Base-by-base conservation (phyloP, 1,284 basidiomycete species). In the Sutorius eximius region DNA sequence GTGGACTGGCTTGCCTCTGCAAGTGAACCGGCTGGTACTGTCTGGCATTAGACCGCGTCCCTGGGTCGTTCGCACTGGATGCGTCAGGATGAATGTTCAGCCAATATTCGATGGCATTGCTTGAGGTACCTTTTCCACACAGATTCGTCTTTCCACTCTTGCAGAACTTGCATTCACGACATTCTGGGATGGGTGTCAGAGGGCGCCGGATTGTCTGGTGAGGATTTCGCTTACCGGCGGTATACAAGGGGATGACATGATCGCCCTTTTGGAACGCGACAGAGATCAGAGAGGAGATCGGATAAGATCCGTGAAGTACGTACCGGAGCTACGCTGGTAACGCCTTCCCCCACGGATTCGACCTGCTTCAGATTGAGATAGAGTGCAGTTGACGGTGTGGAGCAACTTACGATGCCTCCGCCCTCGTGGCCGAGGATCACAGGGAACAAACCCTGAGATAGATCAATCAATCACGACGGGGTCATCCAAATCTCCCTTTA, bases 131-230 rank as follows among this genome's bases (percentile, higher is more conserved):
- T 77, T 86, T 83, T 56, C 92, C 89, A 69, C 94, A 97, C 43
- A 97, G 82, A 75, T 98, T 99, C 57, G 96, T 99, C 82, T 98
- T 99, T 59, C 96, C 97, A 55, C 92, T 95, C 77, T 89, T 96
- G 83, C 96, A 99, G 80, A 98, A 98, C 74, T 96, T 96, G 79
- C 95, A 98, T 76, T 98, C 87, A 48, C 83, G 83, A 72, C 95
- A 98, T 74, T 98, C 95, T 92, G 63, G 49, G 42, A 33, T 13
- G 55, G 6, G n/a, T 42, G 55, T 55, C 45, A 54, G 33, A 40
- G 55, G 45, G 16, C 32, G 34, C 33, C 24, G 16, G 33, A 55
- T 44, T 13, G 42, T 2, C 2, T 20, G 22, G 20, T 15, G 29
- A 33, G 43, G 30, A 51, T 44, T 40, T 38, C 34, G 53, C 79